Conservation (phyloP, 768 basidiomycete genomes). For the Lyophyllum decastes region DNA sequence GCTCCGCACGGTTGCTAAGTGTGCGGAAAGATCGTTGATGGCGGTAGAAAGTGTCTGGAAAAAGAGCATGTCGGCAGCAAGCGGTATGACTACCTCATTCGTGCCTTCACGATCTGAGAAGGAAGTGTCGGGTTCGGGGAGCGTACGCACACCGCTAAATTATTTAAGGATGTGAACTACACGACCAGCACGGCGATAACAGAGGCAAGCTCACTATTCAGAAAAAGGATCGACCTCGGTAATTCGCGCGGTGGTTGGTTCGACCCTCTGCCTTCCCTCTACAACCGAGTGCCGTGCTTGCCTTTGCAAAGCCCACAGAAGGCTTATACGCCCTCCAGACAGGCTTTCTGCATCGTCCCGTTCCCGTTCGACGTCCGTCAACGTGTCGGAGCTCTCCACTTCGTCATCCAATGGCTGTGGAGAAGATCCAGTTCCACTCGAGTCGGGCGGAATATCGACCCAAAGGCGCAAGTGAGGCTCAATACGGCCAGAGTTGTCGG, state of each 20-base stretch:
- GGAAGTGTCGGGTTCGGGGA: neutral
- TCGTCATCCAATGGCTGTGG: constrained; percentile 16
- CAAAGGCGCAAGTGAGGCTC: constrained; percentile 62
- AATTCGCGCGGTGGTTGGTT: constrained; percentile 2
- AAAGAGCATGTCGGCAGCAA: constrained; percentile 81
- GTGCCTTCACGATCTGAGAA: neutral
- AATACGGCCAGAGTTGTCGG: constrained; percentile 43
- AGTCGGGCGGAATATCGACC: constrained; percentile 28
- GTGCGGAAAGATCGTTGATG: constrained; percentile 50
- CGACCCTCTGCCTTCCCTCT: neutral
- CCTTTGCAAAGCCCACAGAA: constrained; percentile 26
- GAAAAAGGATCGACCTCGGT: neutral
- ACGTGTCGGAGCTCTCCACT: neutral
- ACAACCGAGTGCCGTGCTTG: neutral
- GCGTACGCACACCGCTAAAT: neutral
- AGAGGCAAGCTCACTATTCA: constrained; percentile 5
- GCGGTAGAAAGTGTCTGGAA: constrained; percentile 70
- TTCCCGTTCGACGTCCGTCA: constrained; percentile 8
- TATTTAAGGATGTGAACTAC: neutral
- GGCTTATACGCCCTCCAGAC: constrained; percentile 11
- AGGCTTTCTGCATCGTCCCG: neutral
- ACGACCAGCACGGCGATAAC: neutral
- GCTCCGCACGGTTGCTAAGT: constrained; percentile 52
- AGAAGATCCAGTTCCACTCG: constrained; percentile 5
- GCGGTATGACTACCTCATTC: constrained; percentile 70